A percentile compares a stretch with the other conserved stretches of the same genome.
Evolutionary conservation across 495 filamentous ascomycete genomes (phyloP).

Genomic region (Elasticomyces elasticus): DNA sequence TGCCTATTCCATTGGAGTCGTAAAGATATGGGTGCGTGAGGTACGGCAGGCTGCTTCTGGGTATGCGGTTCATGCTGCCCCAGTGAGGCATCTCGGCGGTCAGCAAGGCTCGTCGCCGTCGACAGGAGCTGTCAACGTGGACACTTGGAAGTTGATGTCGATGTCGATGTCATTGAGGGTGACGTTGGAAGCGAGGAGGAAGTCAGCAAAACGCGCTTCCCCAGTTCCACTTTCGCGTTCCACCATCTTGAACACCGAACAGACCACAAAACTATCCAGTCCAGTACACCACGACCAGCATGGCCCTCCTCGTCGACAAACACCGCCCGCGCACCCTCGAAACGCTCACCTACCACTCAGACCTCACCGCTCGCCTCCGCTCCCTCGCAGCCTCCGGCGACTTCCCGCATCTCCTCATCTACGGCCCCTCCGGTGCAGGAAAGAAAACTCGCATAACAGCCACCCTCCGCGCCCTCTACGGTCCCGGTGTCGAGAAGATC

Average conservation of each 20-base stretch:
- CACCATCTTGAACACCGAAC: neutral
- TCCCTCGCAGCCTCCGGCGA: constrained; percentile 91
- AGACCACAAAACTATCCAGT: neutral
- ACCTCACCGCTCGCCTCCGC: constrained; percentile 76
- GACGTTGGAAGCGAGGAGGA: too few relatives aligned
- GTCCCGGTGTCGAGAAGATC: constrained; percentile 32
- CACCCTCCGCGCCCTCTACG: constrained; percentile 40
- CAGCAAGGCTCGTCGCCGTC: too few relatives aligned
- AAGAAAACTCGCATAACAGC: constrained; percentile 97
- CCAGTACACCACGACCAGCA: constrained; percentile 22
- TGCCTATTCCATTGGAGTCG: too few relatives aligned
- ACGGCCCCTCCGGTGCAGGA: constrained; percentile 89
- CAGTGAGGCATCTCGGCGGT: neutral
- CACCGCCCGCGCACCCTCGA: constrained; percentile 85
- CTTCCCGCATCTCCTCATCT: constrained; percentile 93
- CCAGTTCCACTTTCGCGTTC: neutral
- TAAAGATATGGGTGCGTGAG: too few relatives aligned
- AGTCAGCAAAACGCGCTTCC: too few relatives aligned
- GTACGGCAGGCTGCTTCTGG: too few relatives aligned
- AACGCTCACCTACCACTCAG: constrained; percentile 74
- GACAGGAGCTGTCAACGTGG: too few relatives aligned
- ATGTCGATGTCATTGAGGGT: neutral
- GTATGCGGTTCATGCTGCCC: too few relatives aligned
- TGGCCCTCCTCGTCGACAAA: constrained; percentile 87
- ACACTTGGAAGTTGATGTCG: too few relatives aligned